Evolutionary conservation across 306 rosid species (phyloP), one percentile per base, ranked within the genome.

Genomic region (Trifolium dubium): DNA sequence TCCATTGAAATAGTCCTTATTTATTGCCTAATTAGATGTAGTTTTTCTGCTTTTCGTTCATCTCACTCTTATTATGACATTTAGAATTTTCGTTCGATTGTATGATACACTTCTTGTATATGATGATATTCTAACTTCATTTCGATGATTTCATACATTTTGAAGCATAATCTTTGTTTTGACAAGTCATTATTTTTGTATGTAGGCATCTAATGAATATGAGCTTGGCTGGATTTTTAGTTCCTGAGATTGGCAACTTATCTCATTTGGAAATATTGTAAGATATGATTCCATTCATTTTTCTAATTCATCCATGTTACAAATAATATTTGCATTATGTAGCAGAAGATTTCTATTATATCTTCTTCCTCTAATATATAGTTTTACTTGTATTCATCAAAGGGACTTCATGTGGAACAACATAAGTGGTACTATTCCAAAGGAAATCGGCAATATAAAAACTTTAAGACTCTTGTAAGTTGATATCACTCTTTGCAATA

Each of bases 401-500:
- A 95, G 99, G 96, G 89, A 88, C 76, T 92, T 95, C 63, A 92
- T 90, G 99, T 95, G 98, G 98, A 95, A 92, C 82, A 0, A 85
- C 0, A 77, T 95, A 64, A 85, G 51, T 83, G 99, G 99, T 53
- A 81, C 64, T 32, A 92, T 95, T 74, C 99, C 99, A 0, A 76
- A 83, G 83, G 97, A 92, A 82, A 95, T 95, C 56, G 96, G 98
- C 82, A 88, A 87, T 63, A 88, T 95, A 73, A 81, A 67, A 30
- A 73, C 89, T 50, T 73, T 95, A 89, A 13, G 34, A 71, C 97
- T 92, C 73, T 81, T 95, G 99, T 95, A 88, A 90, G 97, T 83
- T 55, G 13, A 72, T 9, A 12, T 32, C 63, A 49, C 3, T 19
- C 59, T 47, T 0, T 5, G n/a, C 14, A 2, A 5, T 56, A 6